These are phyloP conservation scores for Paraphaeosphaeria minitans DNA, from an alignment of 2,329 filamentous ascomycete species.

Conservation along the genomic window DNA sequence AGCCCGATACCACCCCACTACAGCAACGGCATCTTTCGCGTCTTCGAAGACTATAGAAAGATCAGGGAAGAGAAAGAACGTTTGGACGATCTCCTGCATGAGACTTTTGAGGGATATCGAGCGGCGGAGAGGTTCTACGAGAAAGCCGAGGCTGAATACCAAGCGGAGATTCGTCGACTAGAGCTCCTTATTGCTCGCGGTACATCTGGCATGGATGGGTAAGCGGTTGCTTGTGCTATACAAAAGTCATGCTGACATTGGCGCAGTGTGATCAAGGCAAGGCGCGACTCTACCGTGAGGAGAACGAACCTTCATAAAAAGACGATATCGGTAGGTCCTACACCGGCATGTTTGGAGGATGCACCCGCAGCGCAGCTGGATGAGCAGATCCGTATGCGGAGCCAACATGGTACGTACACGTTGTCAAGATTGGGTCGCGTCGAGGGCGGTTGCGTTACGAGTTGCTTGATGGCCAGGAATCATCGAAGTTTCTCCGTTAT, in stretches of 20 bases:
- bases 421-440: not conserved
- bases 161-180: constrained; percentile 51
- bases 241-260: constrained; percentile 1
- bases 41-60: constrained; percentile 51
- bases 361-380: constrained; percentile 29
- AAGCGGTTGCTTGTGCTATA: not conserved
- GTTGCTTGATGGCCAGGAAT: not conserved
- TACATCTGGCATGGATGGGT: constrained; percentile 48
- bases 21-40: constrained; percentile 47
- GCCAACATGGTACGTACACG: constrained; percentile 28
- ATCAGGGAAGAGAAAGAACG: constrained; percentile 42
- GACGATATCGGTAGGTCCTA: constrained; percentile 18
- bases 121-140: constrained; percentile 40
- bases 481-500: not conserved
- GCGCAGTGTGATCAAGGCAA: constrained; percentile 45
- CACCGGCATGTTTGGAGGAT: constrained; percentile 14
- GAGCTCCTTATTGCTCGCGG: constrained; percentile 52
- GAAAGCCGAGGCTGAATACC: constrained; percentile 42
- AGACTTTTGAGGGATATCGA: constrained; percentile 33
- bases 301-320: constrained; percentile 32
- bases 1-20: constrained; percentile 35
- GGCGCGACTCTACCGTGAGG: constrained; percentile 49
- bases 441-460: too few species aligned
- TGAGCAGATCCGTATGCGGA: constrained; percentile 29
- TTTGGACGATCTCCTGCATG: constrained; percentile 32